phyloP scores from a whole-genome alignment of 1,284 basidiomycete genomes.

The Porogramme epimiltina region DNA sequence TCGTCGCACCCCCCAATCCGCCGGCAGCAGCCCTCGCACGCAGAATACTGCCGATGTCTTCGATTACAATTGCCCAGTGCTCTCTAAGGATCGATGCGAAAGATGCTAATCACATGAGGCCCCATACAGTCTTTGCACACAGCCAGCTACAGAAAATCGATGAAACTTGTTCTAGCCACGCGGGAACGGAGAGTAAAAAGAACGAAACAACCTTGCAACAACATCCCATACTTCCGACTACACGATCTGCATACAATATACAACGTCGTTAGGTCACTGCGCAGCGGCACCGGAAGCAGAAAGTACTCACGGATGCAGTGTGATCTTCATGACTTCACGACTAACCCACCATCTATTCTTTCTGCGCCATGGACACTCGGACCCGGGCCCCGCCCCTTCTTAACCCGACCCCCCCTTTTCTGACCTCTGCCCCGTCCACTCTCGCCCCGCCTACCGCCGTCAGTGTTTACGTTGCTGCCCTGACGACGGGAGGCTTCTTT shows the following conservation, averaged over 20 bases:
- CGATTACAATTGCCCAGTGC: conserved; percentile 9
- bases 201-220: conserved; percentile 6
- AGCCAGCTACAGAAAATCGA: conserved; percentile 11
- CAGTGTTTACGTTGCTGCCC: conserved; percentile 17
- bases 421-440: conserved; percentile 16
- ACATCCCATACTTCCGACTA: conserved; percentile 3
- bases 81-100: conserved; percentile 13
- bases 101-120: conserved; percentile 11
- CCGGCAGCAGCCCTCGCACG: conserved; percentile 1
- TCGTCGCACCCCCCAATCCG: neutral
- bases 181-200: conserved; percentile 12
- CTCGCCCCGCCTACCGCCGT: conserved; percentile 13
- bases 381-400: conserved; percentile 18
- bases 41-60: conserved; percentile 1
- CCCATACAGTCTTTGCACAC: conserved; percentile 8
- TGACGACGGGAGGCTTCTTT: conserved; percentile 22
- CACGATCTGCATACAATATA: conserved; percentile 5
- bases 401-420: conserved; percentile 17
- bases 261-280: conserved; percentile 4
- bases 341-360: conserved; percentile 33
- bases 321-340: conserved; percentile 29
- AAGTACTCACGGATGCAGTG: conserved; percentile 7
- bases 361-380: conserved; percentile 25
- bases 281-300: conserved; percentile 3
- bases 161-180: conserved; percentile 9